A percentile compares a stretch with the other conserved stretches of the same genome.
Evolutionary conservation across 225 moss, liverwort and hornwort genomes (phyloP).

Genomic region (Rhytidiadelphus loreus): DNA sequence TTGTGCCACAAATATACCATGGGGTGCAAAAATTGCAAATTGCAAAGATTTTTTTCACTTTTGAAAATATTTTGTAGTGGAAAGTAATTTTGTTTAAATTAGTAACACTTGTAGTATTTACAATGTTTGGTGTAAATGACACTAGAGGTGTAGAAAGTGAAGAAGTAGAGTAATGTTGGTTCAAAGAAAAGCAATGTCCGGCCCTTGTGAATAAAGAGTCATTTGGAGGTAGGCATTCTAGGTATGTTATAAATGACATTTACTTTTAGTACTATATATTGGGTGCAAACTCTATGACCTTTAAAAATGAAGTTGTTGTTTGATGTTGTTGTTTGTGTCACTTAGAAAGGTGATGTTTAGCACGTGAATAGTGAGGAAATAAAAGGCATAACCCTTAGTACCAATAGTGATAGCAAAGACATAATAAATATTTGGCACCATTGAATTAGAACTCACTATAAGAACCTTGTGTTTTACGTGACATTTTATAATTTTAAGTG

Average conservation of each 20-base stretch:
- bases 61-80: no score
- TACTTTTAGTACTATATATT: no score
- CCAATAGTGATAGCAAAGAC: background rate
- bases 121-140: no score
- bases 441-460: no score
- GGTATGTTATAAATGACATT: no score
- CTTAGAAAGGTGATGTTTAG: background rate
- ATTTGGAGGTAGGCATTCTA: background rate
- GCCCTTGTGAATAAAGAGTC: background rate
- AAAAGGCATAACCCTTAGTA: background rate
- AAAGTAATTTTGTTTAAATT: background rate
- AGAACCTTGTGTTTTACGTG: no score
- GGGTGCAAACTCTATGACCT: background rate
- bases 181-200: background rate
- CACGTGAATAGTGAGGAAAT: background rate
- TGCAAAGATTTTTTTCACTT: background rate
- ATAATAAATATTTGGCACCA: accelerated
- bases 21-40: background rate
- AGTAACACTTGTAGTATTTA: background rate
- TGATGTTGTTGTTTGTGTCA: no score
- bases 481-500: no score
- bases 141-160: background rate
- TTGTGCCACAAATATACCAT: accelerated
- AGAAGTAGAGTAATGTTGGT: background rate
- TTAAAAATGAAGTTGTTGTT: background rate